Percentiles rank a stretch among this genome's conserved stretches.
Evolutionary conservation across 371 early-diverging fungal genomes (phyloP).

Genomic region (Saksenaea vasiformis): DNA sequence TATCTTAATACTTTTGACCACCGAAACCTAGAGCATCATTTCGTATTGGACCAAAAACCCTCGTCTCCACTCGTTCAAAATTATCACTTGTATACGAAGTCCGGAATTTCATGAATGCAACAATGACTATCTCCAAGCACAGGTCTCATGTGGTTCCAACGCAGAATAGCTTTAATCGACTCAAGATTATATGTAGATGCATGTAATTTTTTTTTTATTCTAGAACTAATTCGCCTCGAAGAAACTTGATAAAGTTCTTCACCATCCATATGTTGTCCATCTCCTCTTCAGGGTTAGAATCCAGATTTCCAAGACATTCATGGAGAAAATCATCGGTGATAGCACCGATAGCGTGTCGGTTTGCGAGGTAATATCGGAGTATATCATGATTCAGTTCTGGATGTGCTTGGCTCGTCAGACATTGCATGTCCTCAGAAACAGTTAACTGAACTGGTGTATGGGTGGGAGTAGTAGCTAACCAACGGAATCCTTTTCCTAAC

Average conservation of each 20-base stretch:
- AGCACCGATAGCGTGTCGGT: background rate
- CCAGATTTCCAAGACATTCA: background rate
- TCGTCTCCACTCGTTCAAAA: too few relatives aligned
- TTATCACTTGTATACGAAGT: too few relatives aligned
- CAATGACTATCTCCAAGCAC: too few relatives aligned
- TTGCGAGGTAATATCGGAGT: background rate
- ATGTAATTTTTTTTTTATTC: too few relatives aligned
- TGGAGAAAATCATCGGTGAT: background rate
- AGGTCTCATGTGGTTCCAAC: too few relatives aligned
- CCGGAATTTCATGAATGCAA: too few relatives aligned
- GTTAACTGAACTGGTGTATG: slow-evolving; percentile 38
- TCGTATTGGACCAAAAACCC: too few relatives aligned
- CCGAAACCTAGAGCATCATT: too few relatives aligned
- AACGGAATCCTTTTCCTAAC: slow-evolving; percentile 39
- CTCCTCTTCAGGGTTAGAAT: background rate
- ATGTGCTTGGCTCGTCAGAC: slow-evolving; percentile 64
- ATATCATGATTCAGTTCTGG: slow-evolving; percentile 54
- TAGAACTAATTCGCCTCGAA: slow-evolving; percentile 2
- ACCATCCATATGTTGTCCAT: slow-evolving; percentile 34
- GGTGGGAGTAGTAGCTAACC: slow-evolving; percentile 19
- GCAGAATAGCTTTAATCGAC: too few relatives aligned
- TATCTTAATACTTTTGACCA: too few relatives aligned
- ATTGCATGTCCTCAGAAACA: slow-evolving; percentile 37
- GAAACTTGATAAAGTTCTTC: slow-evolving; percentile 21
- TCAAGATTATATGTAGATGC: too few relatives aligned